Base-by-base conservation (phyloP, 495 filamentous ascomycete species). In the Glarea lozoyensis region DNA sequence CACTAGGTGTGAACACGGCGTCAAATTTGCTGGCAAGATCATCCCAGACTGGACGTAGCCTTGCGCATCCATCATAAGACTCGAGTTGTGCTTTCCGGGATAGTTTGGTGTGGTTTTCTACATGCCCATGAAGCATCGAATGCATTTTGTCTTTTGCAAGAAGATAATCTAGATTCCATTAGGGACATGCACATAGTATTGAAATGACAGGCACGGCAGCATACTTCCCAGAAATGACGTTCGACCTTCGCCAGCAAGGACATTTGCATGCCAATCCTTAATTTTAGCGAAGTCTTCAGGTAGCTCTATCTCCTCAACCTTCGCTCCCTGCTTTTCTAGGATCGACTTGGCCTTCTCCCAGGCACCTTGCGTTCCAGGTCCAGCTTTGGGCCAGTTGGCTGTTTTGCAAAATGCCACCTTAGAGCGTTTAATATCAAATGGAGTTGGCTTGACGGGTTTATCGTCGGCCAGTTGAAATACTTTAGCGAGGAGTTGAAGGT, bases 401-500 rank as follows among this genome's bases (percentile, higher is more conserved):
- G 71, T 69, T 49, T 67, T 75, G 19, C 63, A 34, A 2, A 78
- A 46, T 3, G 62, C 73, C 30, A 80, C 65, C 42, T 58, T 68
- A 0, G 63, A 50, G 0, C 67, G 66, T 12, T 60, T 49, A 3
- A 76, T 27, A 1, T 44, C 33, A 41, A 70, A 67, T 2, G 43
- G 40, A 6, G 48, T 22, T 7, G n/a, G 32, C 0, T 45, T 33
- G 4, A 40, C 15, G 3, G 58, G 48, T 1, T 57, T 49, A 47
- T 78, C 72, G 45, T 75, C 73, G 4, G 56, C 52, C 2, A 78
- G 49, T 10, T 50, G 52, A 42, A 77, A 71, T 2, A 70, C 58
- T n/a, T 67, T 58, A 4, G 64, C 52, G 0, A 77, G 46, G 0
- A 77, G 54, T 25, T 71, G 45, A 2, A 80, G 50, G 46, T 80